A percentile compares a stretch with the other conserved stretches of the same genome.
phyloP scores from a whole-genome alignment of 805 yeast species.

The Wickerhamomyces xylosicus region DNA sequence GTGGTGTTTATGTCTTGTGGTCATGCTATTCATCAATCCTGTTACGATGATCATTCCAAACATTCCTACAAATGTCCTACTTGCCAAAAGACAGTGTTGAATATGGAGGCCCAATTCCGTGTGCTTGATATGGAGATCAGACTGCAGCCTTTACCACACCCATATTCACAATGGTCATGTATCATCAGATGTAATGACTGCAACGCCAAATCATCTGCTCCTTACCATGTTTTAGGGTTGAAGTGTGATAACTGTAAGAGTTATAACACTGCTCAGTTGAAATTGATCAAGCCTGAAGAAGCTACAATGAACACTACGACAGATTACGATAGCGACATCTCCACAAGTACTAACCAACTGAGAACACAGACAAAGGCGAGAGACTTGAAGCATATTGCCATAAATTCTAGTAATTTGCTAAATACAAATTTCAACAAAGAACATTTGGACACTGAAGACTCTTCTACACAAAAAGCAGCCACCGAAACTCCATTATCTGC shows the following conservation, averaged over 20 bases:
- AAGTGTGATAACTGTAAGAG: slow-evolving; percentile 82
- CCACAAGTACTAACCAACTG: slow-evolving; percentile 12
- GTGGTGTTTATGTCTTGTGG: slow-evolving; percentile 93
- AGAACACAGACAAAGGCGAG: slow-evolving; percentile 7
- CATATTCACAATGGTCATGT: slow-evolving; percentile 67
- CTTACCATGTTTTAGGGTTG: slow-evolving; percentile 77
- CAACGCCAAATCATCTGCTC: slow-evolving; percentile 64
- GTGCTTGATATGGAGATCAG: slow-evolving; percentile 76
- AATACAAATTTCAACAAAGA: slow-evolving; percentile 19
- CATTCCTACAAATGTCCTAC: slow-evolving; percentile 87
- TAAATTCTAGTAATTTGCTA: slow-evolving; percentile 12
- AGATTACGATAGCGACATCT: slow-evolving; percentile 20
- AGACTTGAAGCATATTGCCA: slow-evolving; percentile 14
- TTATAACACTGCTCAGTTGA: slow-evolving; percentile 73
- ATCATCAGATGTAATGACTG: slow-evolving; percentile 81
- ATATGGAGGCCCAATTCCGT: slow-evolving; percentile 84
- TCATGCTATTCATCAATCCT: slow-evolving; percentile 81
- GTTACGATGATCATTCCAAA: slow-evolving; percentile 74
- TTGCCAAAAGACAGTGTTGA: slow-evolving; percentile 74
- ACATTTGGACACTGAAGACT: slow-evolving; percentile 7
- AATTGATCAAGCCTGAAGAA: slow-evolving; percentile 59
- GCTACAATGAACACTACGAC: slow-evolving; percentile 7
- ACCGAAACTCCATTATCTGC: slow-evolving; percentile 2
- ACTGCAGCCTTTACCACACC: slow-evolving; percentile 70
- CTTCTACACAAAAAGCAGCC: too few relatives aligned